These are phyloP conservation scores for Kwoniella botswanensis DNA, from an alignment of 768 basidiomycete species.

Conservation along the genomic window DNA sequence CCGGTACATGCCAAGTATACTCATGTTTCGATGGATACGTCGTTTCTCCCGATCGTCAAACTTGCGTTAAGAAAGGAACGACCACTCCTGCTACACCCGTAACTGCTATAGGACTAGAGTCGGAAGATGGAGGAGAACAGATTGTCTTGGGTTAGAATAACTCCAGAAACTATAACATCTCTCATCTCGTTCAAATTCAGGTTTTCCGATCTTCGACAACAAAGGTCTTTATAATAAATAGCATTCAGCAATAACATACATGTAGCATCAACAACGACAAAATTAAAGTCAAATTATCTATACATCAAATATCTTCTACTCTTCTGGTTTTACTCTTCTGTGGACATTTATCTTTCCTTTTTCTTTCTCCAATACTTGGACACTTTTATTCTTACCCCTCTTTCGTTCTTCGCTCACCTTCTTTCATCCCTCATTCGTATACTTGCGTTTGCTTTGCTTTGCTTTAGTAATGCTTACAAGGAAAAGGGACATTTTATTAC, in stretches of 20 bases:
- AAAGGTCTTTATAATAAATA: too few species aligned
- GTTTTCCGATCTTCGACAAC: neutral
- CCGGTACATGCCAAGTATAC: conserved; percentile 49
- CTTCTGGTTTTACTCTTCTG: neutral
- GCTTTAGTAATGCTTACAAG: neutral
- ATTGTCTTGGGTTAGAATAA: conserved; percentile 4
- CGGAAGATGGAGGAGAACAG: conserved; percentile 9
- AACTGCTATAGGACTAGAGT: conserved; percentile 28
- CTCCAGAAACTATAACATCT: too few species aligned
- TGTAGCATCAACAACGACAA: neutral
- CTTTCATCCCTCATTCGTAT: neutral
- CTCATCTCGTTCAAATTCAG: neutral
- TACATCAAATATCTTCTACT: neutral
- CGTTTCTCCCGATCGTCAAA: conserved; percentile 46
- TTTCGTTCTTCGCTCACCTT: neutral
- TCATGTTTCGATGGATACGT: conserved; percentile 55
- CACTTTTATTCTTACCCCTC: neutral
- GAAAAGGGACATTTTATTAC: neutral
- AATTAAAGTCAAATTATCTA: neutral
- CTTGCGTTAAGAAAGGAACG: conserved; percentile 49
- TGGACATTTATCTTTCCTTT: neutral
- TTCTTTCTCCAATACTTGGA: neutral
- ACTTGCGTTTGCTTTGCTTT: neutral
- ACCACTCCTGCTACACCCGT: conserved; percentile 40
- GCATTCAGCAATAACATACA: neutral